Evolutionary conservation across 805 yeast species (phyloP).

Genomic region (Metschnikowia bowlesiae): DNA sequence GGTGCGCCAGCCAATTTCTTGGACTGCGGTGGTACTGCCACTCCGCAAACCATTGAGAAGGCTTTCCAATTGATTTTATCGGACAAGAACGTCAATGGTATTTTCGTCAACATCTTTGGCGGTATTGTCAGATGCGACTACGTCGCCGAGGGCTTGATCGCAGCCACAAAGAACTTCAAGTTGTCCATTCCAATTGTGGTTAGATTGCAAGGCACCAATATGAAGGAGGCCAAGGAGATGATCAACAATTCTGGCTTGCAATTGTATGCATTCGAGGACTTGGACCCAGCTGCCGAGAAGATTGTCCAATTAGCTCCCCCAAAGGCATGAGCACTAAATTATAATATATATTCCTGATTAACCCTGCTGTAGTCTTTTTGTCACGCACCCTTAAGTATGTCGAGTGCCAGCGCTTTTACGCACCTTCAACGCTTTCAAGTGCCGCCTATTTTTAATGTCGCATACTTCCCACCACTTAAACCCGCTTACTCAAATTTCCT

Average conservation of each 20-base stretch:
- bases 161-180: slow-evolving; percentile 88
- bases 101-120: slow-evolving; percentile 97
- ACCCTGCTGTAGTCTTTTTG: too few species aligned
- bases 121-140: slow-evolving; percentile 99
- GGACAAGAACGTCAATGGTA: slow-evolving; percentile 86
- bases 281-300: slow-evolving; percentile 96
- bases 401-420: too few species aligned
- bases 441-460: too few species aligned
- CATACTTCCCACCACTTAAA: too few species aligned
- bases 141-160: slow-evolving; percentile 96
- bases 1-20: slow-evolving; percentile 99
- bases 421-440: too few species aligned
- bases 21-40: slow-evolving; percentile 99
- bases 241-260: slow-evolving; percentile 86
- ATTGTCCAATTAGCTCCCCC: slow-evolving; percentile 70
- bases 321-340: slow-evolving; percentile 8
- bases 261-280: slow-evolving; percentile 85
- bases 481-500: too few species aligned
- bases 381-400: too few species aligned
- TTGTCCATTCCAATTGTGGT: slow-evolving; percentile 93
- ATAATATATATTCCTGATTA: not conserved
- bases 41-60: slow-evolving; percentile 95
- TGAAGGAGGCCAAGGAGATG: slow-evolving; percentile 81
- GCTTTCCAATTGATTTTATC: slow-evolving; percentile 92
- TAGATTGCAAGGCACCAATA: slow-evolving; percentile 97